Base-by-base conservation (phyloP, 805 yeast species). In the Sugiyamaella qingdaonensis region DNA sequence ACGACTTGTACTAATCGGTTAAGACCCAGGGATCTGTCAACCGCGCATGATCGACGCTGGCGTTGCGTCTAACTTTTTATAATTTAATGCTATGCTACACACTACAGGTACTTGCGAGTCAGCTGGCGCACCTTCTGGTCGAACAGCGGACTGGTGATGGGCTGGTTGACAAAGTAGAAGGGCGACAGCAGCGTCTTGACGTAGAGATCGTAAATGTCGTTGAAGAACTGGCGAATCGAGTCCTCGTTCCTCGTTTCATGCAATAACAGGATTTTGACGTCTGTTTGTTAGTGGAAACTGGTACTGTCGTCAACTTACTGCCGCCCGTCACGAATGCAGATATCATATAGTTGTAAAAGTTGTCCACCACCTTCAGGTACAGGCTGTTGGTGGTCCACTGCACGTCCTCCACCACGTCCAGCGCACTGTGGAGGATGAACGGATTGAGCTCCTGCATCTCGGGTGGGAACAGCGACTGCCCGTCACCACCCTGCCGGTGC, bases 291-390 rank as follows among this genome's bases (percentile, higher is more conserved):
- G 36, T 5, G 21, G 9, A 2, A 9, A 16, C 13, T 44, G 14
- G 18, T 14, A n/a, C 10, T 16, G 13, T 16, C 13, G 31, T 13
- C 2, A 13, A 54, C 68, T 42, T 57, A 65, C 67, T 91, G 4
- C 97, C 92, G 49, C 90, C 90, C 0, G 97, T 88, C 39, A 92
- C 77, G 65, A 82, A 94, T 2, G 92, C 95, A 52, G 89, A 86
- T n/a, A 92, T 80, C 46, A 77, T 73, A 59, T 83, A 81, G 4
- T 94, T 95, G 67, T 91, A 88, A 68, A 89, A 92, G 35, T 84
- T 82, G 69, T 94, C 99, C 16, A 92, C 80, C 44, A 80, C 80
- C 45, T 92, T 91, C 57, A 90, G 71, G 63, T 86, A 85, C 57
- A 86, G 74, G 43, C 78, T 74, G 57, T 76, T 80, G 9, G 80